Base-by-base conservation (phyloP, 2,329 filamentous ascomycete species). In the Didymella exigua region DNA sequence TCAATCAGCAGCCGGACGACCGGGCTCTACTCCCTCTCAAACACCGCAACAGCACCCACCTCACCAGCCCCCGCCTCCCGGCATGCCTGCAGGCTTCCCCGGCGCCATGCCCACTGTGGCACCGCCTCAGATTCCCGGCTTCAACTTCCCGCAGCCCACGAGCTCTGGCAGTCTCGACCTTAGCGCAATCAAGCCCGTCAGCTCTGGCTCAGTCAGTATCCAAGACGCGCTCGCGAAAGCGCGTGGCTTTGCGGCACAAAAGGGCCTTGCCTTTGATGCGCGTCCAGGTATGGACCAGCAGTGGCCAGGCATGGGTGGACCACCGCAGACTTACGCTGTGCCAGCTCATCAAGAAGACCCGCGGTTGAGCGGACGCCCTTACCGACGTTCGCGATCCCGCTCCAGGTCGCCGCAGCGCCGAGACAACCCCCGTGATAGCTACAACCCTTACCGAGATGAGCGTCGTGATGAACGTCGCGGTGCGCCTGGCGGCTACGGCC, bases 381-480 rank as follows among this genome's bases (percentile, higher is more conserved):
- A 89, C 72, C 79, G 73, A 46, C 84, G 89, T 58, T 93, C 90
- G 31, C 86, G 91, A 59, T 95, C 91, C 33, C 84, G 84, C 13
- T 88, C 88, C 56, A 72, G 75, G 36, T 75, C 75, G 36, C 82
- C 83, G 37, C 75, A 79, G 47, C 82, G 85, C 49, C 87, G 89
- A 69, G 89, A 90, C 67, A 82, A 84, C 54, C 90, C 85, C 75
- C 85, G 88, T 75, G 89, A 91, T 73, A 87, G 86, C 69, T 87
- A 88, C 76, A 93, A 91, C 69, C 89, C 90, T 19, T 96, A 95
- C 75, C 84, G 91, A 72, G 91, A 96, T 72, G 91, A 96, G 75
- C 86, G 92, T 66, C 87, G 91, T 64, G 86, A 85, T 66, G 87
- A 89, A 59, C 82, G 83, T 59, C 75, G 81, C 55, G 77, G 78